Evolutionary conservation across 2,329 filamentous ascomycete species (phyloP), one percentile per base, ranked within the genome.

Genomic region (Rutstroemia sp.): DNA sequence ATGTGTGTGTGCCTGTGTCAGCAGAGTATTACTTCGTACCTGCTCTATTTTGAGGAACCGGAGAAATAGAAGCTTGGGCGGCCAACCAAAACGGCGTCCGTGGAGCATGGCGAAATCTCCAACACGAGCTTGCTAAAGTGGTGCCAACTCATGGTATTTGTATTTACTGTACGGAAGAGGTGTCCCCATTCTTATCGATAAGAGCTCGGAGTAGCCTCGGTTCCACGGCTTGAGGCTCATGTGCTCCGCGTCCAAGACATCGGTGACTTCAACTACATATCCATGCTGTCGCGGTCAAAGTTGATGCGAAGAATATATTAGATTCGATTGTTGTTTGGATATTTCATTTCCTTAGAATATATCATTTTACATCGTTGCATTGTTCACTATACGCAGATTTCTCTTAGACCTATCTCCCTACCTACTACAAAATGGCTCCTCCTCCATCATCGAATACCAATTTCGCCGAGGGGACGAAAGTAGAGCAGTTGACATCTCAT

Each of bases 401-500:
- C 27, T 30, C 10, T 23, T 38, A 16, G 30, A 19, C 23, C 23
- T 23, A 23, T 23, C 23, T 23, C 23, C 23, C 23, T 23, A 23
- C 23, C 23, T 39, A 39, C 27, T 40, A 42, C 16, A 36, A 49
- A n/a, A 54, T 54, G 45, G 23, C n/a, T n/a, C 17, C 27, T n/a
- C 45, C 46, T 27, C 14, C 52, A 30, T 36, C 34, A 49, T 36
- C 52, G 50, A 25, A 50, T 36, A 55, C 17, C 38, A 55, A 36
- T 27, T 51, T 55, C 44, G 27, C 39, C 39, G 71, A 77, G 63
- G 78, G 78, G 45, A 79, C 76, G 2, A 70, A 73, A 9, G 71
- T 81, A 30, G 68, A 73, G 61, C 73, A 73, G 56, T 56, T 76
- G 23, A 75, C 76, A 49, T 77, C 79, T 6, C 80, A 85, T 66